phyloP scores from a whole-genome alignment of 805 yeast genomes.

The Pichia cephalocereana region DNA sequence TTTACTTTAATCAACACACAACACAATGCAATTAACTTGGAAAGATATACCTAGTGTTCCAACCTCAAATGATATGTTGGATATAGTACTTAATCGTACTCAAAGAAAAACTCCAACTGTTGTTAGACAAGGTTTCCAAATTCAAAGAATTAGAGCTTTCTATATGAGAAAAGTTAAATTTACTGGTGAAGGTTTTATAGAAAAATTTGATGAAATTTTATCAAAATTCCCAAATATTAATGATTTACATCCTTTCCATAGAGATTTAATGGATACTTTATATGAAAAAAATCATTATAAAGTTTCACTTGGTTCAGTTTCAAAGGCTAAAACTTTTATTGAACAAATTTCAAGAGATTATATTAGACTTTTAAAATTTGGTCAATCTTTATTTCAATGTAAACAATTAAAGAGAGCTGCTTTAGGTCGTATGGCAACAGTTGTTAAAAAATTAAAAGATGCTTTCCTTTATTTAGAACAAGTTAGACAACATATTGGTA shows the following conservation, averaged over 20 bases:
- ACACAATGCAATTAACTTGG: slow-evolving; percentile 89
- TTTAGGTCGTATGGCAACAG: slow-evolving; percentile 98
- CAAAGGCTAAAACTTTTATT: slow-evolving; percentile 86
- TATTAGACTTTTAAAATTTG: slow-evolving; percentile 86
- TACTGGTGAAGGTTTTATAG: slow-evolving; percentile 93
- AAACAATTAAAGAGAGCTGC: slow-evolving; percentile 98
- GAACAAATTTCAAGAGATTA: slow-evolving; percentile 97
- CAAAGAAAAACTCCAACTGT: slow-evolving; percentile 99
- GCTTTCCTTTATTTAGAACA: slow-evolving; percentile 91
- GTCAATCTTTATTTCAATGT: slow-evolving; percentile 97
- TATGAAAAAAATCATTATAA: slow-evolving; percentile 98
- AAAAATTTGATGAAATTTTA: slow-evolving; percentile 79
- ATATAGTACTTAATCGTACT: slow-evolving; percentile 91
- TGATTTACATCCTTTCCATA: slow-evolving; percentile 96
- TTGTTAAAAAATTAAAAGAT: slow-evolving; percentile 89
- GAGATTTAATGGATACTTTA: slow-evolving; percentile 95
- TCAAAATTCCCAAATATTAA: slow-evolving; percentile 92
- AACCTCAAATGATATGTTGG: slow-evolving; percentile 84
- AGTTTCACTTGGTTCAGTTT: slow-evolving; percentile 89
- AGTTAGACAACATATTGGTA: slow-evolving; percentile 98
- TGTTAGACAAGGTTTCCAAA: slow-evolving; percentile 91
- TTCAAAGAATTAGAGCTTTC: slow-evolving; percentile 92
- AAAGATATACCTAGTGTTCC: slow-evolving; percentile 97
- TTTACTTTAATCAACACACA: no score
- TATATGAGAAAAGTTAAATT: slow-evolving; percentile 97